phyloP scores from a whole-genome alignment of 768 basidiomycete genomes.

The Rhodosporidiobolus odoratus region DNA sequence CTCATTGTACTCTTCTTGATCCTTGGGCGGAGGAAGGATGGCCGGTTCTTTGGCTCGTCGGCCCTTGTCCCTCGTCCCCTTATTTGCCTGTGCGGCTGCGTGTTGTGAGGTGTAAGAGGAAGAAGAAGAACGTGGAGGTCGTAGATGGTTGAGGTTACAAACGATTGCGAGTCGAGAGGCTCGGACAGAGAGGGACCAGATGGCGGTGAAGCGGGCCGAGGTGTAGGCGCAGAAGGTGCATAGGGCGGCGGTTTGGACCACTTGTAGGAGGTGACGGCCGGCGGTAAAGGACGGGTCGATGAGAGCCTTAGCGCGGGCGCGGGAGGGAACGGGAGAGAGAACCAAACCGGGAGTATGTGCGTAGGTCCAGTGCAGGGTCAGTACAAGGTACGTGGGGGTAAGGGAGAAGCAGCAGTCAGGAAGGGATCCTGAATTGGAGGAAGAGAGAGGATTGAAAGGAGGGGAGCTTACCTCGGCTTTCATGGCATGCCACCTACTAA shows the following conservation, averaged over 20 bases:
- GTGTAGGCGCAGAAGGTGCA: constrained; percentile 18
- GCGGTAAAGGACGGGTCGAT: constrained; percentile 31
- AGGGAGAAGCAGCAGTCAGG: no score
- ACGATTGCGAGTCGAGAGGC: constrained; percentile 23
- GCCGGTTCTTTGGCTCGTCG: not conserved
- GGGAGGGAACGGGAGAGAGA: no score
- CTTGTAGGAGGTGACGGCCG: constrained; percentile 10
- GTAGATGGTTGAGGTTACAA: not conserved
- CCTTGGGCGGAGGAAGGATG: constrained; percentile 20
- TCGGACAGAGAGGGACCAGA: constrained; percentile 35
- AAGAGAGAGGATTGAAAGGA: not conserved
- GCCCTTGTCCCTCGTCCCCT: not conserved
- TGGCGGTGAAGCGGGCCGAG: constrained; percentile 27
- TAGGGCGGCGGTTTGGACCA: constrained; percentile 3
- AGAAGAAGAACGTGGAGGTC: not conserved
- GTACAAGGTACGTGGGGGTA: not conserved
- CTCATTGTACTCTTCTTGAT: constrained; percentile 22
- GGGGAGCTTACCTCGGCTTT: constrained; percentile 7
- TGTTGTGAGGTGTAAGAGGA: not conserved
- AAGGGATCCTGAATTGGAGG: not conserved
- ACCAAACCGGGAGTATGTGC: no score
- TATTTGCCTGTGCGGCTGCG: constrained; percentile 10
- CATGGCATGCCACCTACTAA: constrained; percentile 22
- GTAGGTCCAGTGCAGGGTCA: constrained; percentile 17
- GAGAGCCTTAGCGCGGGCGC: constrained; percentile 15